Evolutionary conservation across 2,329 filamentous ascomycete species (phyloP).

Genomic region (Alternaria incomplexa): DNA sequence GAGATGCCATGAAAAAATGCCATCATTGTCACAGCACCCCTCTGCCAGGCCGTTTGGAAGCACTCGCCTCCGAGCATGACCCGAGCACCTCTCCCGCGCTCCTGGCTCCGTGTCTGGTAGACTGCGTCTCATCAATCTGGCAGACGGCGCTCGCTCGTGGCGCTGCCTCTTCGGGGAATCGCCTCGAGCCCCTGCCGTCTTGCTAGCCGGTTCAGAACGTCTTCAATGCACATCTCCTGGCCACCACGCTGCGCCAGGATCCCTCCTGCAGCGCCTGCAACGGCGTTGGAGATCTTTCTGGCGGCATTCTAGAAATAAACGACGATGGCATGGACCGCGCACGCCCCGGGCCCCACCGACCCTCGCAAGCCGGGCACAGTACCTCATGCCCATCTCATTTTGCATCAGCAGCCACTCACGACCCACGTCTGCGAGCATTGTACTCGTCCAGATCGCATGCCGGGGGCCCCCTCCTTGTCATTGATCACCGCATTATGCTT

Average conservation of each 20-base stretch:
- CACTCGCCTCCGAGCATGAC: constrained; percentile 25
- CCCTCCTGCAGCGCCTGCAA: constrained; percentile 46
- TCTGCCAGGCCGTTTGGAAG: constrained; percentile 9
- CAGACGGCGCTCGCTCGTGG: constrained; percentile 42
- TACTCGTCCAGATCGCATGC: constrained; percentile 48
- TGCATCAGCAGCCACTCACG: constrained; percentile 50
- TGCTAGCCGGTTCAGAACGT: constrained; percentile 41
- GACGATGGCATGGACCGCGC: constrained; percentile 39
- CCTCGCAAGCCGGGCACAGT: constrained; percentile 39
- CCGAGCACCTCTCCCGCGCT: constrained; percentile 31
- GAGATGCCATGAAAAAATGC: constrained; percentile 6
- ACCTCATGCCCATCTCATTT: constrained; percentile 46
- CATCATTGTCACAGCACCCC: not conserved
- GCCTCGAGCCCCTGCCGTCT: constrained; percentile 35
- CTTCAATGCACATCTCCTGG: constrained; percentile 46
- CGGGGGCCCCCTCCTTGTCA: constrained; percentile 46
- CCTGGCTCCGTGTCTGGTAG: constrained; percentile 35
- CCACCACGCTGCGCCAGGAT: constrained; percentile 46
- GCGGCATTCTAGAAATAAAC: constrained; percentile 52
- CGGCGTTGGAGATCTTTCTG: constrained; percentile 51
- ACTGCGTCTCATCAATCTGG: constrained; percentile 41
- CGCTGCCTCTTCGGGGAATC: constrained; percentile 42
- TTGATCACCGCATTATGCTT: constrained; percentile 55
- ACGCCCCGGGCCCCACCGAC: constrained; percentile 30
- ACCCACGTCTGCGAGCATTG: constrained; percentile 47